Percentiles rank a stretch among this genome's conserved stretches.
Evolutionary conservation across 345 rosid species (phyloP).

Genomic region (Murraya koenigii): DNA sequence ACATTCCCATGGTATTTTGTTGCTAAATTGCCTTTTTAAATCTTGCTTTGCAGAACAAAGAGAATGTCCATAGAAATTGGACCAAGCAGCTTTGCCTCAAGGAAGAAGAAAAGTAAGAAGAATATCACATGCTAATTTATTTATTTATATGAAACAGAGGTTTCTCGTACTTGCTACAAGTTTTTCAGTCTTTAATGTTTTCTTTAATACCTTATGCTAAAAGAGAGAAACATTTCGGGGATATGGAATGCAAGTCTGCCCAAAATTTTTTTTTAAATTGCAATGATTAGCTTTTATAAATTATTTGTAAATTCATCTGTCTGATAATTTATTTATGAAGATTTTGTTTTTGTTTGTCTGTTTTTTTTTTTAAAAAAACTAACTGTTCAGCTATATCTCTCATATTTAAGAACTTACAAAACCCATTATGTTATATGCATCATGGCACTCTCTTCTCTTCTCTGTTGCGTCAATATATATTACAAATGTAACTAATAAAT

Average conservation of each 20-base stretch:
- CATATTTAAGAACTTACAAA: too few relatives aligned
- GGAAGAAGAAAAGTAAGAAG: slow-evolving; percentile 77
- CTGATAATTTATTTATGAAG: too few relatives aligned
- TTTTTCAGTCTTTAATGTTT: background rate
- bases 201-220: background rate
- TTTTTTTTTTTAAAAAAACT: too few relatives aligned
- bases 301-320: background rate
- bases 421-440: too few relatives aligned
- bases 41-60: slow-evolving; percentile 56
- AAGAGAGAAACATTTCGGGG: background rate
- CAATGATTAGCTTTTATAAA: background rate
- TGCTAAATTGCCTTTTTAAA: background rate
- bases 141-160: background rate
- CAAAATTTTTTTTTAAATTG: background rate
- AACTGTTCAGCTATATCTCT: too few relatives aligned
- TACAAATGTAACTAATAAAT: too few relatives aligned
- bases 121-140: slow-evolving; percentile 3
- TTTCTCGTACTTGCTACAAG: background rate
- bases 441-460: too few relatives aligned
- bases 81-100: slow-evolving; percentile 66
- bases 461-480: too few relatives aligned
- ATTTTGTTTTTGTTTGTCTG: too few relatives aligned
- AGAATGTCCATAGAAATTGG: slow-evolving; percentile 75
- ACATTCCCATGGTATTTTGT: background rate
- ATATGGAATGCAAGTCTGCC: background rate